A percentile compares a stretch with the other conserved stretches of the same genome.
These are phyloP conservation scores for Nakaseomyces bracarensis DNA, from an alignment of 1,139 yeast genomes.

Conservation along the genomic window DNA sequence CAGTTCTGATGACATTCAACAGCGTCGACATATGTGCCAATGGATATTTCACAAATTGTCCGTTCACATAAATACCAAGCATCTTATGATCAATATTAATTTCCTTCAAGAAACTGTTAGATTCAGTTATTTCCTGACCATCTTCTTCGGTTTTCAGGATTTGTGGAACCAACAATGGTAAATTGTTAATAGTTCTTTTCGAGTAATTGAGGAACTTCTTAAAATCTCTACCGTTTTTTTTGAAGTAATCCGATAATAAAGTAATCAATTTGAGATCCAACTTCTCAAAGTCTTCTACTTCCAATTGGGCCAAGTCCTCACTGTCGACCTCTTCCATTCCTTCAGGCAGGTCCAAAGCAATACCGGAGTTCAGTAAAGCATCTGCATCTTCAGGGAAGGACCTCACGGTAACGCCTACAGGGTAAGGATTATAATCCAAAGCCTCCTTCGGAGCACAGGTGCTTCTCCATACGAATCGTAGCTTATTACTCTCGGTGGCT, in stretches of 20 bases:
- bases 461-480: slow-evolving; percentile 72
- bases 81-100: slow-evolving; percentile 26
- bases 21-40: slow-evolving; percentile 19
- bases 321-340: slow-evolving; percentile 14
- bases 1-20: slow-evolving; percentile 17
- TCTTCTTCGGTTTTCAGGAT: slow-evolving; percentile 16
- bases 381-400: background rate
- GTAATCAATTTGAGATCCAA: slow-evolving; percentile 44
- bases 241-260: slow-evolving; percentile 34
- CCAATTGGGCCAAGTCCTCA: slow-evolving; percentile 34
- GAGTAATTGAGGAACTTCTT: slow-evolving; percentile 34
- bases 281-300: slow-evolving; percentile 31
- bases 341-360: slow-evolving; percentile 14
- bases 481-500: slow-evolving; percentile 50
- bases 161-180: slow-evolving; percentile 42
- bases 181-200: slow-evolving; percentile 37
- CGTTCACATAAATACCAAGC: slow-evolving; percentile 54
- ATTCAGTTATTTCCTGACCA: slow-evolving; percentile 10
- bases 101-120: slow-evolving; percentile 14
- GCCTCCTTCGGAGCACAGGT: slow-evolving; percentile 34
- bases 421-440: background rate
- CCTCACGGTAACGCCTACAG: slow-evolving; percentile 7
- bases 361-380: background rate
- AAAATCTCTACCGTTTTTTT: slow-evolving; percentile 21
- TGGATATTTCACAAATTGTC: slow-evolving; percentile 38